These are phyloP conservation scores for Pleurotus platypus DNA, from an alignment of 768 basidiomycete species.

Conservation along the genomic window DNA sequence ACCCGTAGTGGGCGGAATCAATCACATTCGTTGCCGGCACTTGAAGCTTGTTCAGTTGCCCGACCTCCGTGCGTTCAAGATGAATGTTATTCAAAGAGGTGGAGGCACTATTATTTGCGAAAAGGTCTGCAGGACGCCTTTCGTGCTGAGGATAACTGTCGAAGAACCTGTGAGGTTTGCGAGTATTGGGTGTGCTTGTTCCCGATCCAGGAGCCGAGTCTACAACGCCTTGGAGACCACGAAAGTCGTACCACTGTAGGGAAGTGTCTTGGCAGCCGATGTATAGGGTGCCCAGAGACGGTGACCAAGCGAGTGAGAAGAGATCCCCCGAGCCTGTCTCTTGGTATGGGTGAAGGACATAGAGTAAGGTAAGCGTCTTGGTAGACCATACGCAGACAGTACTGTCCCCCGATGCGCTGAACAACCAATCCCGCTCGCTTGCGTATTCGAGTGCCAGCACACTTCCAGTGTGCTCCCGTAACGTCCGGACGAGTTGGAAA, in stretches of 20 bases:
- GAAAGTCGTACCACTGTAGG: slow-evolving; percentile 82
- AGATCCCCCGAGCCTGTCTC: slow-evolving; percentile 85
- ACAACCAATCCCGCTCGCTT: slow-evolving; percentile 75
- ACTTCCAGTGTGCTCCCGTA: slow-evolving; percentile 81
- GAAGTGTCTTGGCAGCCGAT: slow-evolving; percentile 93
- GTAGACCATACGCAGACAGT: slow-evolving; percentile 90
- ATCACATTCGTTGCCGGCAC: slow-evolving; percentile 72
- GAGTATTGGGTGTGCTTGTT: slow-evolving; percentile 34
- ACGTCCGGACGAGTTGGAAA: slow-evolving; percentile 61
- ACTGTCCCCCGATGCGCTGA: slow-evolving; percentile 90
- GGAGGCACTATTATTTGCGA: slow-evolving; percentile 50
- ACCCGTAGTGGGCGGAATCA: slow-evolving; percentile 91
- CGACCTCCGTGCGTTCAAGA: slow-evolving; percentile 20
- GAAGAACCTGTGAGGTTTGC: slow-evolving; percentile 84
- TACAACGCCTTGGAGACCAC: neutral
- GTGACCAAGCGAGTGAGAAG: slow-evolving; percentile 80
- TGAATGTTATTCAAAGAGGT: neutral
- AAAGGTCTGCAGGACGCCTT: slow-evolving; percentile 62
- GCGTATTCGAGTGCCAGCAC: slow-evolving; percentile 79
- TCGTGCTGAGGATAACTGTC: slow-evolving; percentile 81
- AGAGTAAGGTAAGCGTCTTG: slow-evolving; percentile 57
- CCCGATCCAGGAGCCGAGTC: slow-evolving; percentile 23
- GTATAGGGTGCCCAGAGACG: slow-evolving; percentile 65
- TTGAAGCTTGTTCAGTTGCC: slow-evolving; percentile 39
- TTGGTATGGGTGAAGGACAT: slow-evolving; percentile 72